A percentile compares a stretch with the other conserved stretches of the same genome.
phyloP scores from a whole-genome alignment of 1,284 basidiomycete genomes.

The Pseudozyma sp. region DNA sequence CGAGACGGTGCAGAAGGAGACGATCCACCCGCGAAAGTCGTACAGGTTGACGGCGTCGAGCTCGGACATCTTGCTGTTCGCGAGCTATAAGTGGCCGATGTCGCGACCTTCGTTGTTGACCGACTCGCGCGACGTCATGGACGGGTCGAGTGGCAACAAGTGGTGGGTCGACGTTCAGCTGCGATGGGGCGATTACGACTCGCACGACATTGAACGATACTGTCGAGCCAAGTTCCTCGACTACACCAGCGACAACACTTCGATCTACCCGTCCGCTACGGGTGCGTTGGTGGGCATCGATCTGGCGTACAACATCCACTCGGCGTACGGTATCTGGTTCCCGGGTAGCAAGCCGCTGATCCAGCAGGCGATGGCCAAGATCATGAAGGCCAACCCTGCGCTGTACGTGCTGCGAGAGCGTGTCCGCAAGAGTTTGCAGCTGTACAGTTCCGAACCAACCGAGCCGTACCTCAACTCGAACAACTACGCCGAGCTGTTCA shows the following conservation, averaged over 20 bases:
- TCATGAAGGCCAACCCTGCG: conserved; percentile 99
- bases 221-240: conserved; percentile 98
- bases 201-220: conserved; percentile 81
- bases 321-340: conserved; percentile 99
- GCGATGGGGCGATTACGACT: conserved; percentile 99
- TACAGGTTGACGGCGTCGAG: conserved; percentile 99
- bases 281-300: conserved; percentile 99
- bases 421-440: conserved; percentile 96
- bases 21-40: conserved; percentile 97
- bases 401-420: conserved; percentile 97
- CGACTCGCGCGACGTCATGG: conserved; percentile 94
- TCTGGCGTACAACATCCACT: conserved; percentile 97
- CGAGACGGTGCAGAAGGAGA: conserved; percentile 99
- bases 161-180: conserved; percentile 98
- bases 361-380: conserved; percentile 99
- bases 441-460: conserved; percentile 98
- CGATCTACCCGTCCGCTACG: conserved; percentile 97
- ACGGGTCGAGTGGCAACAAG: conserved; percentile 97
- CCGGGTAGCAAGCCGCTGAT: conserved; percentile 97
- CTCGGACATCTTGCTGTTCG: conserved; percentile 96
- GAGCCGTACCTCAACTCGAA: conserved; percentile 97
- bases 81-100: conserved; percentile 92
- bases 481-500: conserved; percentile 97
- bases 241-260: conserved; percentile 82
- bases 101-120: conserved; percentile 94